Conservation (phyloP, 2,329 filamentous ascomycete species). For the Monilinia vaccinii-corymbosi region DNA sequence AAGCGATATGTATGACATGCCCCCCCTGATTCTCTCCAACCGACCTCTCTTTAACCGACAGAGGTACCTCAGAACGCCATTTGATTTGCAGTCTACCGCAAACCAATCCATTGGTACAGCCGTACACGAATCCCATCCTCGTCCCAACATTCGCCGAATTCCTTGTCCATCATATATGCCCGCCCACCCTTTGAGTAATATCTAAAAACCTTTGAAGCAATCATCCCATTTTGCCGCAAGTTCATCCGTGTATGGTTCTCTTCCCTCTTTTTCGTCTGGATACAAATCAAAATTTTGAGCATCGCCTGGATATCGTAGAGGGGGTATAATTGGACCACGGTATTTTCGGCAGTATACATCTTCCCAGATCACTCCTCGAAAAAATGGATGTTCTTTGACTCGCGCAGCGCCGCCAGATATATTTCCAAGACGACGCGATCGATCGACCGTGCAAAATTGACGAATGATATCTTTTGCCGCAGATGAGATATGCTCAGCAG, state of each 20-base stretch:
- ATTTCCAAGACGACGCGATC: constrained; percentile 69
- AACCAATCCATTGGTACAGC: constrained; percentile 4
- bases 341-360: constrained; percentile 55
- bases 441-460: constrained; percentile 69
- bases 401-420: constrained; percentile 62
- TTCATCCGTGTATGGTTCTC: constrained; percentile 60
- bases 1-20: not conserved
- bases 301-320: constrained; percentile 62
- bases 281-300: constrained; percentile 77
- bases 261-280: constrained; percentile 61
- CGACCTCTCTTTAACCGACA: not conserved
- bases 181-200: constrained; percentile 5
- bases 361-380: constrained; percentile 64
- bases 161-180: not conserved
- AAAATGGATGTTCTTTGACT: constrained; percentile 72
- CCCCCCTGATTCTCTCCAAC: constrained; percentile 1
- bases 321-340: constrained; percentile 66
- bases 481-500: constrained; percentile 55
- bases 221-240: constrained; percentile 60
- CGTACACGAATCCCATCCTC: not conserved
- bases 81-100: not conserved
- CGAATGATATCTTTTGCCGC: constrained; percentile 68
- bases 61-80: constrained; percentile 7
- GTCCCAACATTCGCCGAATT: not conserved
- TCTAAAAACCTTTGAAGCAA: constrained; percentile 61